Conservation (phyloP, 2,329 filamentous ascomycete species). For the Exophiala alcalophila region DNA sequence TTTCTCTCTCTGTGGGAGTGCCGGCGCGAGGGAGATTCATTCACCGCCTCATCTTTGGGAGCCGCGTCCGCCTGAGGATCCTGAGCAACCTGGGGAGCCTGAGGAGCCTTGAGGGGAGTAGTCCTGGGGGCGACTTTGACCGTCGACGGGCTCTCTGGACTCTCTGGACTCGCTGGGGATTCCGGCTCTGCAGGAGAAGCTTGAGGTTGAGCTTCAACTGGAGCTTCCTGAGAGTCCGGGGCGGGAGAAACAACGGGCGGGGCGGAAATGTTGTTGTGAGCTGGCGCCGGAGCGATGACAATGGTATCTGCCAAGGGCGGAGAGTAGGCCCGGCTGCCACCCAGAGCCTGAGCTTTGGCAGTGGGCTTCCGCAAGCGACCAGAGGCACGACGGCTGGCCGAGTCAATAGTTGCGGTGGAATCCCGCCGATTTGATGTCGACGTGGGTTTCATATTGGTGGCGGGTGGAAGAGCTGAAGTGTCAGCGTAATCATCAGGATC, state of each 20-base stretch:
- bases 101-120: too few relatives aligned
- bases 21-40: constrained; percentile 16
- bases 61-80: neutral
- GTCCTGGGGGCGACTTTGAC: neutral
- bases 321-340: constrained; percentile 12
- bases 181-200: neutral
- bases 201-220: constrained; percentile 1
- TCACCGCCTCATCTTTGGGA: neutral
- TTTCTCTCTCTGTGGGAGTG: constrained; percentile 22
- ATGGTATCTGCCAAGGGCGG: constrained; percentile 19
- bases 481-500: constrained; percentile 22
- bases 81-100: too few relatives aligned
- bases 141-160: constrained; percentile 5
- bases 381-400: constrained; percentile 13
- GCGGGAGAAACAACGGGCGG: too few relatives aligned
- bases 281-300: constrained; percentile 10
- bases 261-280: constrained; percentile 1
- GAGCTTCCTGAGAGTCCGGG: constrained; percentile 1
- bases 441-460: constrained; percentile 11
- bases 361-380: constrained; percentile 23
- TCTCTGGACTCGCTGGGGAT: constrained; percentile 6
- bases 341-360: constrained; percentile 23
- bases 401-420: neutral
- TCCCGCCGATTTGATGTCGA: constrained; percentile 9
- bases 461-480: neutral